These are phyloP conservation scores for Plasmodium cynomolgi DNA, from an alignment of 169 alveolate genomes.

Conservation along the genomic window DNA sequence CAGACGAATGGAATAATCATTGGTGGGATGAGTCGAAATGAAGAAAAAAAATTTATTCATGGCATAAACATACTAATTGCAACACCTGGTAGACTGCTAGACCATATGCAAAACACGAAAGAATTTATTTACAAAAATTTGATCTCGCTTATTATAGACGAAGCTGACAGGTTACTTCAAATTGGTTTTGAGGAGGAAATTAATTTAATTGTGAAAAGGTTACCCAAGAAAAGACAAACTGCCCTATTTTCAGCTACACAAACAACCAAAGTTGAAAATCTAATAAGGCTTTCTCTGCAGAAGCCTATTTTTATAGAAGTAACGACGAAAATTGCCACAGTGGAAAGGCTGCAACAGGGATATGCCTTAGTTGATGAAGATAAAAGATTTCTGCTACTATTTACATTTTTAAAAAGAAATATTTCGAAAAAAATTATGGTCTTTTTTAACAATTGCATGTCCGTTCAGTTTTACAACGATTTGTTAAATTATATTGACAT, in stretches of 20 bases:
- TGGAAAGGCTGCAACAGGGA: slow-evolving; percentile 97
- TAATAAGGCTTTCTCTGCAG: slow-evolving; percentile 95
- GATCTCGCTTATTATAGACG: slow-evolving; percentile 96
- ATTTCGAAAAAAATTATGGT: slow-evolving; percentile 96
- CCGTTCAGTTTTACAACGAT: slow-evolving; percentile 98
- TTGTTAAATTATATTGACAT: slow-evolving; percentile 98
- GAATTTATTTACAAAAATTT: slow-evolving; percentile 96
- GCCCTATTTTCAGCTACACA: slow-evolving; percentile 98
- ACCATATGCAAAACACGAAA: slow-evolving; percentile 98
- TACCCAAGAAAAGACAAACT: slow-evolving; percentile 98
- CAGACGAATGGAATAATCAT: slow-evolving; percentile 98
- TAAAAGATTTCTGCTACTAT: slow-evolving; percentile 95
- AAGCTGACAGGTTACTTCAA: slow-evolving; percentile 98
- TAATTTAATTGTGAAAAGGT: slow-evolving; percentile 95
- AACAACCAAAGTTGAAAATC: slow-evolving; percentile 96
- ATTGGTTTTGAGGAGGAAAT: slow-evolving; percentile 99
- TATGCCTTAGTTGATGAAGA: slow-evolving; percentile 97
- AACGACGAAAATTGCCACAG: slow-evolving; percentile 92
- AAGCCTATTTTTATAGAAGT: slow-evolving; percentile 96
- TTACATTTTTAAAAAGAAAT: slow-evolving; percentile 96
- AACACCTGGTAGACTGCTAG: slow-evolving; percentile 99
- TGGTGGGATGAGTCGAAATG: slow-evolving; percentile 98
- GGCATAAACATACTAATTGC: slow-evolving; percentile 98
- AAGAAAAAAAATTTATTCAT: slow-evolving; percentile 96
- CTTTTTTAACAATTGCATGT: slow-evolving; percentile 97